These are phyloP conservation scores for Cladosporium sp. DNA, from an alignment of 2,329 filamentous ascomycete species.

Conservation along the genomic window DNA sequence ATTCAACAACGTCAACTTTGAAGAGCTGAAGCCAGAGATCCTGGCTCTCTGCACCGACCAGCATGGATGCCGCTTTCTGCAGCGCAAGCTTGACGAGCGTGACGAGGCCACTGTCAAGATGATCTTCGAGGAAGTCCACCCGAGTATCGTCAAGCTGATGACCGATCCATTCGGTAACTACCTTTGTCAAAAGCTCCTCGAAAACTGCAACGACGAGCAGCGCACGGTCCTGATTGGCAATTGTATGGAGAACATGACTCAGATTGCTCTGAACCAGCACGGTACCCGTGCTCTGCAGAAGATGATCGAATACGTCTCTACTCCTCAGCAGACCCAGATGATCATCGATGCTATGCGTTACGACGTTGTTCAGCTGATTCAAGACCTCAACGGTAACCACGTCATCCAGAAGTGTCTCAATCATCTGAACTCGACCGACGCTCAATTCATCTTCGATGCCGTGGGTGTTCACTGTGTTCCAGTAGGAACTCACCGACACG, in stretches of 20 bases:
- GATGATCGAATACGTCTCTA: conserved; percentile 98
- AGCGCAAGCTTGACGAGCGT: conserved; percentile 94
- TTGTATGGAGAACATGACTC: conserved; percentile 79
- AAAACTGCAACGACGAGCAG: conserved; percentile 93
- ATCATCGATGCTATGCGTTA: conserved; percentile 81
- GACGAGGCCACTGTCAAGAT: conserved; percentile 78
- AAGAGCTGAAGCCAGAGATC: conserved; percentile 76
- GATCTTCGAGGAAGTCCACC: conserved; percentile 91
- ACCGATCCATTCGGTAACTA: conserved; percentile 99
- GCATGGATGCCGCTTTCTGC: conserved; percentile 92
- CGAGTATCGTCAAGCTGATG: conserved; percentile 96
- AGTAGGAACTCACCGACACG: conserved; percentile 94
- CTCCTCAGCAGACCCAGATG: conserved; percentile 75
- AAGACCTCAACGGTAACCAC: conserved; percentile 97
- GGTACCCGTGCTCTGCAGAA: conserved; percentile 95
- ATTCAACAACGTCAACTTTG: conserved; percentile 77
- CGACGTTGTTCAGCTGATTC: conserved; percentile 89
- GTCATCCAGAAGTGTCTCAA: conserved; percentile 99
- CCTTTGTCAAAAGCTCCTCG: conserved; percentile 95
- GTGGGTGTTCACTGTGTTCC: conserved; percentile 82
- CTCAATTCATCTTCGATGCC: conserved; percentile 95
- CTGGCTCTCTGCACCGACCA: conserved; percentile 95
- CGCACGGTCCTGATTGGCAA: conserved; percentile 90
- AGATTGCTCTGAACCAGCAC: conserved; percentile 94
- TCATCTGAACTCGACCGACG: conserved; percentile 77